A percentile compares a stretch with the other conserved stretches of the same genome.
These are phyloP conservation scores for Tricholoma furcatifolium DNA, from an alignment of 768 basidiomycete genomes.

Conservation along the genomic window DNA sequence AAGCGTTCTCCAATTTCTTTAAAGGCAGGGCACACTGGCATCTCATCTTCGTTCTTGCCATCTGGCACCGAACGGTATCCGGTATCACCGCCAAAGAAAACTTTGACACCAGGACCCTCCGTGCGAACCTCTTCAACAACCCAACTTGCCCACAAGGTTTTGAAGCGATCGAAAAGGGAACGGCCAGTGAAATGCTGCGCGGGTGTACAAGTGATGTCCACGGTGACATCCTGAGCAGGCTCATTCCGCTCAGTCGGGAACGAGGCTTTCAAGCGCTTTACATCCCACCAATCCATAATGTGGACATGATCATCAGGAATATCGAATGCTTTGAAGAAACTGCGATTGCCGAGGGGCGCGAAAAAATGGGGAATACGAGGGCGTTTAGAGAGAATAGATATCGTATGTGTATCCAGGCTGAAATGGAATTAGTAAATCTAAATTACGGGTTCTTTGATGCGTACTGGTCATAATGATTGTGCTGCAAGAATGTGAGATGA, in stretches of 20 bases:
- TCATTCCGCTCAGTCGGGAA: constrained; percentile 10
- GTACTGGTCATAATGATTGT: constrained; percentile 55
- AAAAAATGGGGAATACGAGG: constrained; percentile 49
- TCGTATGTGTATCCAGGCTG: constrained; percentile 46
- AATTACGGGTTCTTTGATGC: constrained; percentile 5
- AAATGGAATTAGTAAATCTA: neutral
- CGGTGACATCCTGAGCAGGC: constrained; percentile 16
- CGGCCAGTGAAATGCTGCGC: constrained; percentile 65
- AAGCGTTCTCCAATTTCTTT: constrained; percentile 63
- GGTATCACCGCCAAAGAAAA: constrained; percentile 73
- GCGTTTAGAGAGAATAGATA: constrained; percentile 34
- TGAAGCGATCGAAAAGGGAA: constrained; percentile 46
- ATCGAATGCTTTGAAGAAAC: constrained; percentile 38
- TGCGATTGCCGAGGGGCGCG: constrained; percentile 52
- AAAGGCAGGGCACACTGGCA: constrained; percentile 70
- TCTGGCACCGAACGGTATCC: constrained; percentile 50
- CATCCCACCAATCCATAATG: constrained; percentile 68
- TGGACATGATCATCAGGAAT: constrained; percentile 40
- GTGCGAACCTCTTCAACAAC: constrained; percentile 48
- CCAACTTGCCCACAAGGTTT: constrained; percentile 69
- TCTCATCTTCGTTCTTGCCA: constrained; percentile 48
- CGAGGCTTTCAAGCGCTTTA: constrained; percentile 35
- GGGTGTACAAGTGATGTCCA: constrained; percentile 59
- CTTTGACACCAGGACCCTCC: constrained; percentile 25
- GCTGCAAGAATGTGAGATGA: constrained; percentile 23